Conservation (phyloP, 1,284 basidiomycete species). For the Entoloma clypeatum region DNA sequence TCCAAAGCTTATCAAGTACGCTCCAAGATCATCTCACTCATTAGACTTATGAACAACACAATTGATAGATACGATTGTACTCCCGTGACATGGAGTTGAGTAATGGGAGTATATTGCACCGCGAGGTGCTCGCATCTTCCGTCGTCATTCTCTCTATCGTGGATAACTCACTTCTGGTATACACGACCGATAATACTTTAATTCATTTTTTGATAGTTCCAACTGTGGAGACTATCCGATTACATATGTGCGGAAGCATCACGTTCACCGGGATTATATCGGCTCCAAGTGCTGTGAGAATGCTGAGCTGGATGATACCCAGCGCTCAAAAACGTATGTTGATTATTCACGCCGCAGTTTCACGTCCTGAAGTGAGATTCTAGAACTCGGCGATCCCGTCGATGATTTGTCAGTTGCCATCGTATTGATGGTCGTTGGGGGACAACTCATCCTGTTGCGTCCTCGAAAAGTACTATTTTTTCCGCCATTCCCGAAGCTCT, state of each 20-base stretch:
- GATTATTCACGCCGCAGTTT: background rate
- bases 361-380: slow-evolving; percentile 8
- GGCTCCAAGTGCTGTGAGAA: slow-evolving; percentile 81
- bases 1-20: slow-evolving; percentile 74
- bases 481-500: slow-evolving; percentile 10
- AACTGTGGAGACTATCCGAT: slow-evolving; percentile 76
- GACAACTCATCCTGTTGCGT: slow-evolving; percentile 83
- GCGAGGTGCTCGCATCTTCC: slow-evolving; percentile 74
- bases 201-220: slow-evolving; percentile 92
- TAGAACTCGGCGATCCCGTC: slow-evolving; percentile 90
- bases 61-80: slow-evolving; percentile 80
- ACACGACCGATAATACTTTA: slow-evolving; percentile 94
- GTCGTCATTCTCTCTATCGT: slow-evolving; percentile 87
- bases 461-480: slow-evolving; percentile 63
- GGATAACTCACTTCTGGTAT: slow-evolving; percentile 95
- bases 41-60: background rate
- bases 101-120: slow-evolving; percentile 80
- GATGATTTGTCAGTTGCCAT: slow-evolving; percentile 94
- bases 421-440: slow-evolving; percentile 94
- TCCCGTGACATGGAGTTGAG: slow-evolving; percentile 93
- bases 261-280: slow-evolving; percentile 91
- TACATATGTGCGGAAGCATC: slow-evolving; percentile 93
- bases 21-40: slow-evolving; percentile 6
- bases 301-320: slow-evolving; percentile 97
- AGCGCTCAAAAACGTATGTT: slow-evolving; percentile 83